phyloP scores from a whole-genome alignment of 345 rosid genomes.

The Acer negundo region DNA sequence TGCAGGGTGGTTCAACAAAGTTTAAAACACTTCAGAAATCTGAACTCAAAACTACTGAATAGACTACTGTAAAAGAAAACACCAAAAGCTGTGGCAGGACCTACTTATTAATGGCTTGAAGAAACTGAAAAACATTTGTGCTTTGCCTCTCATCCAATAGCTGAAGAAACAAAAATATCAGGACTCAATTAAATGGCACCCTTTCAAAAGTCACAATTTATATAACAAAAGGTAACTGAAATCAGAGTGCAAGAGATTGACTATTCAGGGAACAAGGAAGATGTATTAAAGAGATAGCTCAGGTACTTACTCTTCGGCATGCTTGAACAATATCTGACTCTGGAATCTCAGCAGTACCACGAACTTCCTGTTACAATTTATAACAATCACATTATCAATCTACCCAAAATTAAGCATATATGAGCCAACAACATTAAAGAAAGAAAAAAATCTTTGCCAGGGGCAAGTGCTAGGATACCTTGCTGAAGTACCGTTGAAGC shows the following conservation, averaged over 20 bases:
- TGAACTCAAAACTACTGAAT: neutral
- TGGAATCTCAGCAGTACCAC: slow-evolving; percentile 73
- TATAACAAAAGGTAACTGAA: neutral
- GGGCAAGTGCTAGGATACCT: slow-evolving; percentile 47
- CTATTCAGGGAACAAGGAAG: neutral
- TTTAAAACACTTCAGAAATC: slow-evolving; percentile 6
- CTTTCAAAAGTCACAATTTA: neutral
- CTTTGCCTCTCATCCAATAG: slow-evolving; percentile 89
- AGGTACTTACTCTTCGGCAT: slow-evolving; percentile 71
- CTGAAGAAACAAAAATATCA: slow-evolving; percentile 38
- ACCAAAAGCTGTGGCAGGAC: neutral
- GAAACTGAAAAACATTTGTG: slow-evolving; percentile 61
- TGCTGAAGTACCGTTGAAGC: slow-evolving; percentile 90
- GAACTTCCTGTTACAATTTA: slow-evolving; percentile 68
- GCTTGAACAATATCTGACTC: slow-evolving; percentile 94
- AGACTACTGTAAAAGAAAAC: neutral
- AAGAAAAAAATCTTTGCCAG: neutral
- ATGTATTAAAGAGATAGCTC: slow-evolving; percentile 3
- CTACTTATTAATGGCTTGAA: slow-evolving; percentile 67
- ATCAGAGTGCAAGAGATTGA: neutral
- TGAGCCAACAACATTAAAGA: neutral
- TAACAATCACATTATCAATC: slow-evolving; percentile 16
- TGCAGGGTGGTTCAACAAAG: slow-evolving; percentile 29
- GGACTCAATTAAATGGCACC: slow-evolving; percentile 7
- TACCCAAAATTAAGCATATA: slow-evolving; percentile 5